A percentile compares a stretch with the other conserved stretches of the same genome.
Evolutionary conservation across 805 yeast species (phyloP).

Genomic region (Candida ficus): DNA sequence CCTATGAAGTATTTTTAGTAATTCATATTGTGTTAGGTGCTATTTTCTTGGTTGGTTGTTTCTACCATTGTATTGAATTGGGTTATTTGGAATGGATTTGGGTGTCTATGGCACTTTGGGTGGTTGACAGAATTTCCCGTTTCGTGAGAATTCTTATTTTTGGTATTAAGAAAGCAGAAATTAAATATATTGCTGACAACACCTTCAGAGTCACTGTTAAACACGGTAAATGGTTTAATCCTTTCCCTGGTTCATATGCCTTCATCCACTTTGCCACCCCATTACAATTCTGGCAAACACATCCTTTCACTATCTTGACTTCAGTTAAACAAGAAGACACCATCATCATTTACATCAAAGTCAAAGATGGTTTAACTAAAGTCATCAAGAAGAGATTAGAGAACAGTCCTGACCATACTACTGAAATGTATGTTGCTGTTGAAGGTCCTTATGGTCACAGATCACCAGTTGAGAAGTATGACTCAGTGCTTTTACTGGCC

Average conservation of each 20-base stretch:
- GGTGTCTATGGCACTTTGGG: constrained; percentile 22
- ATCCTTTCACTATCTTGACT: constrained; percentile 58
- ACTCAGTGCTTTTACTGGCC: constrained; percentile 36
- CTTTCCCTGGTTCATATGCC: constrained; percentile 47
- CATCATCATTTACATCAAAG: constrained; percentile 36
- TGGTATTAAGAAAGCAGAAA: constrained; percentile 14
- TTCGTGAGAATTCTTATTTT: constrained; percentile 28
- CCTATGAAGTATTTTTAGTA: constrained; percentile 57
- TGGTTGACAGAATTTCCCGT: constrained; percentile 40
- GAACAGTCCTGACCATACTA: constrained; percentile 26
- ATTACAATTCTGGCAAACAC: constrained; percentile 51
- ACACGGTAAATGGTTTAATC: constrained; percentile 41
- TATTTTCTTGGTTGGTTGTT: constrained; percentile 47
- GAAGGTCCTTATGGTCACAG: constrained; percentile 59
- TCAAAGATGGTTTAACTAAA: constrained; percentile 49
- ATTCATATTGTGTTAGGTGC: constrained; percentile 53
- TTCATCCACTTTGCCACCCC: constrained; percentile 50
- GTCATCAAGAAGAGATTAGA: constrained; percentile 29
- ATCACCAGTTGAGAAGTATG: constrained; percentile 32
- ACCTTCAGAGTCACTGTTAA: constrained; percentile 36
- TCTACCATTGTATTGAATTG: constrained; percentile 45
- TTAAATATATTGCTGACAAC: constrained; percentile 29
- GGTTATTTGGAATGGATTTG: constrained; percentile 36
- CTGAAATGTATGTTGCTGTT: constrained; percentile 30
- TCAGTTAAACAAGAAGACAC: constrained; percentile 31